phyloP scores from a whole-genome alignment of 306 rosid species.

The Dryas octopetala region DNA sequence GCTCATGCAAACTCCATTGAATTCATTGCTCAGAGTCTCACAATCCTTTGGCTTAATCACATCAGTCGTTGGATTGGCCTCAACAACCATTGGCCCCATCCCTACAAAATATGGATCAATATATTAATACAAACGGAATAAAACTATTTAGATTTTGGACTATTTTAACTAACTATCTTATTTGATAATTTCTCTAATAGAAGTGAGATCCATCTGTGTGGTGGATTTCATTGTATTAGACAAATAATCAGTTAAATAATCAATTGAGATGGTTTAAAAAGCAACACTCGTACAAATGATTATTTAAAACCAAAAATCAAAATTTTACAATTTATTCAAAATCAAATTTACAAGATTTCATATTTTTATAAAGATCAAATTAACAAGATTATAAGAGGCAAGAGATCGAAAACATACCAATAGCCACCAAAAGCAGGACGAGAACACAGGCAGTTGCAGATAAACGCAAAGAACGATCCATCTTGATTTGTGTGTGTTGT shows the following conservation, averaged over 20 bases:
- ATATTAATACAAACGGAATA: not conserved
- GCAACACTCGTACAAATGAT: too few species aligned
- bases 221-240: too few species aligned
- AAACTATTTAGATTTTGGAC: too few species aligned
- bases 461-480: not conserved
- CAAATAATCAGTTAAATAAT: too few species aligned
- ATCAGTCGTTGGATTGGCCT: not conserved
- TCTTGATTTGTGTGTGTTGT: not conserved
- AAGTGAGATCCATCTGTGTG: too few species aligned
- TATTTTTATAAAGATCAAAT: not conserved
- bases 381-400: not conserved
- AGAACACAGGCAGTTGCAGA: not conserved
- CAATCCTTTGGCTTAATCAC: not conserved
- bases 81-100: not conserved
- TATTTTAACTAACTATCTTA: too few species aligned
- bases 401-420: not conserved
- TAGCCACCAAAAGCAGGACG: conserved; percentile 2
- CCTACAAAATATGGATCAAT: not conserved
- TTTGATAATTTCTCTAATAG: too few species aligned
- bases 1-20: not conserved
- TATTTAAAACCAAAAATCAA: too few species aligned
- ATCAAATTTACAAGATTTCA: too few species aligned
- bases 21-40: not conserved
- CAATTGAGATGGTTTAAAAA: too few species aligned
- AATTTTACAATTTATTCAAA: too few species aligned